Evolutionary conservation across 495 filamentous ascomycete species (phyloP), one percentile per base, ranked within the genome.

Genomic region (Penicillium malachiteum): DNA sequence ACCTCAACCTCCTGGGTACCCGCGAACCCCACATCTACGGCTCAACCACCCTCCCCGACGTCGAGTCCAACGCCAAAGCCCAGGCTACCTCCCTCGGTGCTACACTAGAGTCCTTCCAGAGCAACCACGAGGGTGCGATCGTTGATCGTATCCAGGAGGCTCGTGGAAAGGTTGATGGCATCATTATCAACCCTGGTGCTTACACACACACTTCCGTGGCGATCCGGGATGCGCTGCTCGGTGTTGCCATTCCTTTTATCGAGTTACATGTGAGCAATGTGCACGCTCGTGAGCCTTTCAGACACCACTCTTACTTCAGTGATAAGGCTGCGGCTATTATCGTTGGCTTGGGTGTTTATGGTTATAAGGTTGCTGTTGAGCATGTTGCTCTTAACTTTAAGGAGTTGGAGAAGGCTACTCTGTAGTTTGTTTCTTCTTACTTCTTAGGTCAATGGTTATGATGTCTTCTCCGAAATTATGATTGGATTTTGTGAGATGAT

Each of bases 1-100:
- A 91, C 71, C 84, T 91, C 65, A 91, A 89, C 75, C 86, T 91
- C 59, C 81, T 90, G 48, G 87, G 86, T 33, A 86, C 83, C 45
- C 79, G 87, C 17, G 87, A 91, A 66, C 87, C 86, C 11, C 72
- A 84, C 56, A 80, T 90, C 64, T 88, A 88, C 74, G 87, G 87
- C 63, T 71, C 67, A 56, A 83, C 81, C 3, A 88, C 86, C 1
- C 82, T 90, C 38, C 9, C 71, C 35, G 79, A 87, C 56, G 73
- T 89, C 59, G 78, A 83, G 46, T 18, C 54, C n/a, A 56, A 68
- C 49, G 74, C 75, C 42, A 52, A 66, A 32, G 49, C 70, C 12
- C 77, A 82, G 58, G 78, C 81, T 42, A 46, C 69, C 1, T 54
- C 64, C 5, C 65, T 78, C 17, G 66, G 70, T 32, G 68, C 75